Conservation (phyloP, 164 flowering plant species). For the Magnolia officinalis region DNA sequence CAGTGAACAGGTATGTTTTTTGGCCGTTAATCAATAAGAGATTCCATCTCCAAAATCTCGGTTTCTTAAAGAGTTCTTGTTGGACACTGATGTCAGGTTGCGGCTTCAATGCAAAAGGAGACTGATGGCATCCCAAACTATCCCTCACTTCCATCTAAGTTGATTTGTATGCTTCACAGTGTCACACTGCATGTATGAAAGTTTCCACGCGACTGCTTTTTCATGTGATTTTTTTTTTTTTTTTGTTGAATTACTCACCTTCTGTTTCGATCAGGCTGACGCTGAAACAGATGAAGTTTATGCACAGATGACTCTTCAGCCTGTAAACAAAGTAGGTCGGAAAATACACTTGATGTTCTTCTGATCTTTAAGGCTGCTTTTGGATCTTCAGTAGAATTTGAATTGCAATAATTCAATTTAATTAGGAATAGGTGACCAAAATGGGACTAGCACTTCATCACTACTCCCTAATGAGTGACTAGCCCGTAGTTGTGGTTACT, state of each 20-base stretch:
- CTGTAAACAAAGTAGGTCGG: slow-evolving; percentile 71
- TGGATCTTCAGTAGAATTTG: not conserved
- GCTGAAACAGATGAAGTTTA: slow-evolving; percentile 92
- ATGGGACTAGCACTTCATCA: not conserved
- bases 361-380: not conserved
- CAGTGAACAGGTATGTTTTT: slow-evolving; percentile 76
- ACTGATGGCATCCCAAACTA: slow-evolving; percentile 82
- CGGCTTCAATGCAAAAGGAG: slow-evolving; percentile 95
- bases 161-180: slow-evolving; percentile 87
- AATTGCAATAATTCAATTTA: not conserved
- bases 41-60: not conserved
- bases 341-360: not conserved
- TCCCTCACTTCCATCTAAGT: slow-evolving; percentile 91
- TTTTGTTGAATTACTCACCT: slow-evolving; percentile 2
- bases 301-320: slow-evolving; percentile 97
- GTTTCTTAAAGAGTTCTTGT: slow-evolving; percentile 5
- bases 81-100: slow-evolving; percentile 57
- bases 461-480: not conserved
- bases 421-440: not conserved
- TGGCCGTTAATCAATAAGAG: not conserved
- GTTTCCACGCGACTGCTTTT: not conserved
- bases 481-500: not conserved
- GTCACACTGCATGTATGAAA: slow-evolving; percentile 85
- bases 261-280: slow-evolving; percentile 64
- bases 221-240: not conserved